phyloP scores from a whole-genome alignment of 306 rosid species.

The Ormosia emarginata region DNA sequence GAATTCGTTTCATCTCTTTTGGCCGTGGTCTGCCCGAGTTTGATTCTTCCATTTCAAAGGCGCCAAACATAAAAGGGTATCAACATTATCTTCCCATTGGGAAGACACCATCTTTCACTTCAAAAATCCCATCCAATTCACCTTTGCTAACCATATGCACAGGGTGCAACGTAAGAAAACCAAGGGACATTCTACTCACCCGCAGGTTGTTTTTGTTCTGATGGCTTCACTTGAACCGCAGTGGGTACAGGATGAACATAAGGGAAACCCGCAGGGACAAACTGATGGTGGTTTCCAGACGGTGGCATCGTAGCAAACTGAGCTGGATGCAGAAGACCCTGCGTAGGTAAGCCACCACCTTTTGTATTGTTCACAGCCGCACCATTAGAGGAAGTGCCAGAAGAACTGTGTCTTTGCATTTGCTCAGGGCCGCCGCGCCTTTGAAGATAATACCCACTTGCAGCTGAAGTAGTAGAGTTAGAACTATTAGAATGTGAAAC shows the following conservation, averaged over 20 bases:
- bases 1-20: neutral
- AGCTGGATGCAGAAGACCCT: conserved; percentile 44
- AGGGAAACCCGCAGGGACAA: conserved; percentile 35
- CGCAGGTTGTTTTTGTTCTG: conserved; percentile 76
- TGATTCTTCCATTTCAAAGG: conserved; percentile 20
- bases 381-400: conserved; percentile 46
- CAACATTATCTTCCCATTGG: neutral
- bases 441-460: conserved; percentile 40
- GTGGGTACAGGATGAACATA: conserved; percentile 49
- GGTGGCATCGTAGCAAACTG: conserved; percentile 43
- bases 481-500: conserved; percentile 46
- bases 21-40: neutral
- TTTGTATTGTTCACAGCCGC: conserved; percentile 38
- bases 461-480: conserved; percentile 26
- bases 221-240: conserved; percentile 57
- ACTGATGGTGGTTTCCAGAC: conserved; percentile 52
- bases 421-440: conserved; percentile 46
- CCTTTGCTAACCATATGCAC: neutral
- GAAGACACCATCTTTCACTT: neutral
- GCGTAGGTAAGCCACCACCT: conserved; percentile 38
- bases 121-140: conserved; percentile 1
- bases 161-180: neutral
- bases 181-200: conserved; percentile 49
- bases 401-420: conserved; percentile 40
- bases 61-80: neutral